Evolutionary conservation across 306 rosid species (phyloP), one percentile per base, ranked within the genome.

Genomic region (Pyrus communis): DNA sequence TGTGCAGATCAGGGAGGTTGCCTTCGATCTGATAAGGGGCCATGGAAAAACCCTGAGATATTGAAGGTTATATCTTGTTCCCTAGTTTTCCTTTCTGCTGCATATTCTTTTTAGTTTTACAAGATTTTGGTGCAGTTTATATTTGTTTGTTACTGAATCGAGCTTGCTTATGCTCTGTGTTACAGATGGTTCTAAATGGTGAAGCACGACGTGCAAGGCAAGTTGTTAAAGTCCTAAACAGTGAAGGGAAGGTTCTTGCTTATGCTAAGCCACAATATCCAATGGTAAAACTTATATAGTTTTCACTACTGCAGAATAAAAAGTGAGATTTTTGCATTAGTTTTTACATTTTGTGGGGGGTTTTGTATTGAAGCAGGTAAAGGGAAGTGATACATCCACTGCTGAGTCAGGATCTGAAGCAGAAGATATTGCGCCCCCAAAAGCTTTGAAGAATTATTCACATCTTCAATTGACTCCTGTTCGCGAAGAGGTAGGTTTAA

Each of bases 351-450:
- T 51, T 68, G 46, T 22, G 67, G 46, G 54, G 69, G 35, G 64
- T 76, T 74, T 64, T 69, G 49, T 43, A 30, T 76, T 71, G 31
- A 74, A 80, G 84, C 88, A 95, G 97, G 87, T 90, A 63, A 92
- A 89, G 84, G 85, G 97, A 57, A 92, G 99, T 49, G 99, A 95
- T 82, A 92, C 99, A 75, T 95, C 99, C 33, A 95, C 99, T 70
- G 97, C 97, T 75, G 99, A 95, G 87, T 95, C 99, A 11, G 97
- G 99, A 72, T 95, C 97, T 62, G 99, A 95, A 82, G 97, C 99
- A 43, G 97, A 95, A 82, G 97, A 95, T 60, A 83, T 95, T 67
- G 91, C 90, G 72, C 90, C 97, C 76, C 99, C 99, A 31, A 88
- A 90, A 85, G 90, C 90, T 14, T 66, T 76, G 76, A 92, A 90